Conservation (phyloP, 768 basidiomycete species). For the Russula compacta region DNA sequence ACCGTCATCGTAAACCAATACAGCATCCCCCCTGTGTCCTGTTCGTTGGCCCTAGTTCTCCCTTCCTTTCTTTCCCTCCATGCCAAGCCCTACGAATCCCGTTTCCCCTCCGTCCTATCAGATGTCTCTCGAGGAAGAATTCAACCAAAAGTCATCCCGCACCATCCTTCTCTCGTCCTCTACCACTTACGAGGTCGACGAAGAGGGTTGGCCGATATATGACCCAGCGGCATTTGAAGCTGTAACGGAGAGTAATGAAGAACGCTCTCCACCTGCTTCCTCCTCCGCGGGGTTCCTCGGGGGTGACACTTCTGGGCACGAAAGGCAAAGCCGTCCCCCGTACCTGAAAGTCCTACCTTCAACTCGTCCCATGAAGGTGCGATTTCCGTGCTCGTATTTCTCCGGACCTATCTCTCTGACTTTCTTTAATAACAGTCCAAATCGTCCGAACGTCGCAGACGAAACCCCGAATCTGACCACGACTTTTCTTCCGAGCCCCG, state of each 20-base stretch:
- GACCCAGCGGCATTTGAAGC: conserved; percentile 12
- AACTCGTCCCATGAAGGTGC: conserved; percentile 4
- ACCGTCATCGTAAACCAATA: neutral
- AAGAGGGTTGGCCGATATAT: conserved; percentile 15
- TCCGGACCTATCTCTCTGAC: neutral
- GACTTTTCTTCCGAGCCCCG: conserved; percentile 3
- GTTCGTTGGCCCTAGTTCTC: too few species aligned
- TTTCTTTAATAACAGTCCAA: neutral
- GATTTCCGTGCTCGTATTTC: neutral
- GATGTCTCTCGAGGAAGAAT: conserved; percentile 4
- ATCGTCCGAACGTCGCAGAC: neutral
- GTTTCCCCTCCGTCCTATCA: conserved; percentile 18
- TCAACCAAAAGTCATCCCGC: conserved; percentile 11
- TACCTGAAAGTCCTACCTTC: neutral
- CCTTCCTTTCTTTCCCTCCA: neutral
- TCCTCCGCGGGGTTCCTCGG: conserved; percentile 3
- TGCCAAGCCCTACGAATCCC: neutral
- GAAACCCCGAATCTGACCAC: neutral
- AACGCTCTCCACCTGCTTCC: neutral
- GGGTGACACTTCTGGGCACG: neutral
- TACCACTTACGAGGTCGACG: neutral
- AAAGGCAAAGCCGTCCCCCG: neutral
- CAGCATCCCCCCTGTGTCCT: too few species aligned
- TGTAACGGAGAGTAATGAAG: neutral
- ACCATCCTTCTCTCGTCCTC: conserved; percentile 4